Conservation (phyloP, 2,329 filamentous ascomycete genomes). For the Phyllosticta citrichinensis region DNA sequence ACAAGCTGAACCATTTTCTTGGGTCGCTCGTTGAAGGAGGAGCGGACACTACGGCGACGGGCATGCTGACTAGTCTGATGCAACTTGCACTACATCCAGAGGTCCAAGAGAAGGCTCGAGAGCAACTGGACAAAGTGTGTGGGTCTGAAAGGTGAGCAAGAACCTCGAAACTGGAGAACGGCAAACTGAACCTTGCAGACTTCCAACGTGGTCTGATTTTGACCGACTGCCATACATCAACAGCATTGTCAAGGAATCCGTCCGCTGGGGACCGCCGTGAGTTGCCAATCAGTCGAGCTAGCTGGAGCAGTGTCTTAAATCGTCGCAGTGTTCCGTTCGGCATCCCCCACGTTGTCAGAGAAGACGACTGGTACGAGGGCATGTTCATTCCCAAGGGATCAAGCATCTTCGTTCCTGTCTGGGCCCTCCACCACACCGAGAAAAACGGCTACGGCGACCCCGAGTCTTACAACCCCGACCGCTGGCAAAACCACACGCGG, state of each 20-base stretch:
- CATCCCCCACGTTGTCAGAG: conserved; percentile 16
- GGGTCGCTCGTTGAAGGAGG: conserved; percentile 28
- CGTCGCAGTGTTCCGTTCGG: conserved; percentile 9
- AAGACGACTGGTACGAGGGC: conserved; percentile 30
- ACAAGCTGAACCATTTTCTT: conserved; percentile 28
- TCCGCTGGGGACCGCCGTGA: conserved; percentile 26
- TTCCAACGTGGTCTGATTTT: conserved; percentile 22
- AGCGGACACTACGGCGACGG: conserved; percentile 25
- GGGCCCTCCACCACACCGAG: conserved; percentile 24
- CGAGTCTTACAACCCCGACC: conserved; percentile 27
- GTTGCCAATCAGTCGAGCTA: neutral
- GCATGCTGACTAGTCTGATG: conserved; percentile 27
- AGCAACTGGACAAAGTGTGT: conserved; percentile 17
- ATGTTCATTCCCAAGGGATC: conserved; percentile 32
- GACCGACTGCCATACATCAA: conserved; percentile 22
- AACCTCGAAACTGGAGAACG: fast-evolving
- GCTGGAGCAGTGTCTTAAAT: neutral
- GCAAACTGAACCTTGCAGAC: conserved; percentile 12
- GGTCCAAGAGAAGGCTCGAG: conserved; percentile 19
- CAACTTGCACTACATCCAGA: conserved; percentile 19
- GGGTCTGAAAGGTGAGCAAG: neutral
- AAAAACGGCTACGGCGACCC: conserved; percentile 16
- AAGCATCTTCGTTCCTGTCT: conserved; percentile 27
- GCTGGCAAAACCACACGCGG: conserved; percentile 21
- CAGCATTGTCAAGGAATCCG: conserved; percentile 23